Evolutionary conservation across 805 yeast species (phyloP).

Genomic region (Schizosaccharomyces lindneri): DNA sequence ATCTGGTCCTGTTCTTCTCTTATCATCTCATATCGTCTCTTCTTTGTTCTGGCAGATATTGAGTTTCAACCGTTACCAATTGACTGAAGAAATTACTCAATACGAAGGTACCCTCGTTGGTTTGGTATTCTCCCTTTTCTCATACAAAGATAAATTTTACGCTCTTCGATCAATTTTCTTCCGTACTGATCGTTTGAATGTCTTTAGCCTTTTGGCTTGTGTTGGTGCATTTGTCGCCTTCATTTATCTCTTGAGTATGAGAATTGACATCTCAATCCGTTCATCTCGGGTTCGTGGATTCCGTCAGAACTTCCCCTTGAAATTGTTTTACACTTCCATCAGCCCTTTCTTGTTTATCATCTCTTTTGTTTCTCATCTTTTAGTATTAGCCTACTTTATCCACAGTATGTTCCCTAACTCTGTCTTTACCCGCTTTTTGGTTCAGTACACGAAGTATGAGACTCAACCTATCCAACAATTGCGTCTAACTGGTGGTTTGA

Average conservation of each 20-base stretch:
- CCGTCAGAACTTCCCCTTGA: slow-evolving; percentile 71
- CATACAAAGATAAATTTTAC: slow-evolving; percentile 69
- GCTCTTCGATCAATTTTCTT: slow-evolving; percentile 87
- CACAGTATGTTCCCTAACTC: not conserved
- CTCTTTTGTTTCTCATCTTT: not conserved
- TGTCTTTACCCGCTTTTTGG: not conserved
- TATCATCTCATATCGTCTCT: slow-evolving; percentile 93
- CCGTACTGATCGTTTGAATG: slow-evolving; percentile 56
- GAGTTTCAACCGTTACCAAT: slow-evolving; percentile 72
- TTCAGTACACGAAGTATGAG: not conserved
- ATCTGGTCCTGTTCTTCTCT: slow-evolving; percentile 81
- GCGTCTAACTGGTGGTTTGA: slow-evolving; percentile 62
- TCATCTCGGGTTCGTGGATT: slow-evolving; percentile 91
- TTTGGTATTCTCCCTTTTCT: slow-evolving; percentile 63
- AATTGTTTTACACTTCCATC: slow-evolving; percentile 88
- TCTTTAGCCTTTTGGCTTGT: slow-evolving; percentile 76
- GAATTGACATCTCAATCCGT: slow-evolving; percentile 82
- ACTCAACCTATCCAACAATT: slow-evolving; percentile 18
- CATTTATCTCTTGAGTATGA: slow-evolving; percentile 81
- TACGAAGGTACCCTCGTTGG: slow-evolving; percentile 92
- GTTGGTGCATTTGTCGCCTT: slow-evolving; percentile 59
- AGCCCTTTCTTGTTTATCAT: slow-evolving; percentile 49
- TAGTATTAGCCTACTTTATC: not conserved
- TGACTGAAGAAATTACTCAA: slow-evolving; percentile 18
- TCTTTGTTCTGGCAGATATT: slow-evolving; percentile 92